These are phyloP conservation scores for Saccharum hybrid DNA, from an alignment of 202 grass and related monocot genomes.

Conservation along the genomic window DNA sequence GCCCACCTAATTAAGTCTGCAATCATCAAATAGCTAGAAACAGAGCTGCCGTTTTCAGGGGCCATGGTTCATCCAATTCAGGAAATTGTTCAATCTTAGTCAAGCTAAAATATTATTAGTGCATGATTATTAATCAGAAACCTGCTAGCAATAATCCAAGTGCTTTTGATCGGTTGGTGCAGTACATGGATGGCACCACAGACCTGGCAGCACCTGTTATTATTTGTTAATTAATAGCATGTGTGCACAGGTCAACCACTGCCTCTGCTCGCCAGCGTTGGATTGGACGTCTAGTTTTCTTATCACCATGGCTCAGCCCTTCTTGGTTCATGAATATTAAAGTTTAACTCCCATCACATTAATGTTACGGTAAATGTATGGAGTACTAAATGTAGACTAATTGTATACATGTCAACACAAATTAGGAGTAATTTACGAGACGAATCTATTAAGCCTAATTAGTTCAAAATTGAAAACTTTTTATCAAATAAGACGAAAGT, in stretches of 20 bases:
- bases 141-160: neutral
- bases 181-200: neutral
- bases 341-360: too few species aligned
- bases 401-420: too few species aligned
- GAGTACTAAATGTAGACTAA: too few species aligned
- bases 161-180: neutral
- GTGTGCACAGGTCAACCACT: conserved; percentile 45
- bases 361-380: too few species aligned
- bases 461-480: too few species aligned
- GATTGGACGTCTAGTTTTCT: conserved; percentile 59
- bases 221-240: conserved; percentile 7
- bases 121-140: neutral
- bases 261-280: neutral
- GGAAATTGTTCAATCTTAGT: neutral
- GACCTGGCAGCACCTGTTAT: conserved; percentile 8
- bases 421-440: too few species aligned
- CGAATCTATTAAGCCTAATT: too few species aligned
- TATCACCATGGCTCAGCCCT: conserved; percentile 34
- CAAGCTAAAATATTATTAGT: neutral
- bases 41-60: neutral
- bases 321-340: too few species aligned
- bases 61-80: neutral
- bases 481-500: too few species aligned
- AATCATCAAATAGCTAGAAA: neutral
- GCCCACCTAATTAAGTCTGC: neutral